phyloP scores from a whole-genome alignment of 257 asterid species.

The Ilex asprella region DNA sequence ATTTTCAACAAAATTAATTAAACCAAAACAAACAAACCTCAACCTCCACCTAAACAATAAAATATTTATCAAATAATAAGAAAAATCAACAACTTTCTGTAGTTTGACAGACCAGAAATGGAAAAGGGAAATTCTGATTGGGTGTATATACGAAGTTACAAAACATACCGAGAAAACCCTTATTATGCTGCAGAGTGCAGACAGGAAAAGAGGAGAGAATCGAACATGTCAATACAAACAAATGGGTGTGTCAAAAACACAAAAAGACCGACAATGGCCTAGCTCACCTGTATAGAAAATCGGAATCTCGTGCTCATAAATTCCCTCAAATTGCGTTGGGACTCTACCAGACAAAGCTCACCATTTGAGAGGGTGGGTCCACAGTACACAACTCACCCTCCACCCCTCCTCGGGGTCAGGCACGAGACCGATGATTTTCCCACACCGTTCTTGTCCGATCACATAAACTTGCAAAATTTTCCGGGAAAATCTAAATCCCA shows the following conservation, averaged over 20 bases:
- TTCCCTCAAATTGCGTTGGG: constrained; percentile 32
- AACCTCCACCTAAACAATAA: background rate
- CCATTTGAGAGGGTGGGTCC: constrained; percentile 30
- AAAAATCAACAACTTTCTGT: background rate
- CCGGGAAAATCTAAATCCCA: background rate
- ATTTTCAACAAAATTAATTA: background rate
- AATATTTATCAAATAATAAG: too few species aligned
- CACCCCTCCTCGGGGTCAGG: constrained; percentile 18
- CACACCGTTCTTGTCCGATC: background rate
- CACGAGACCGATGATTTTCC: constrained; percentile 12
- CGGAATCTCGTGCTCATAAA: constrained; percentile 58
- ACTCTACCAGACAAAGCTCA: constrained; percentile 36
- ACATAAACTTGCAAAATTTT: background rate
- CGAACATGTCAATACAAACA: constrained; percentile 5
- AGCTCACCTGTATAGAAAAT: constrained; percentile 23
- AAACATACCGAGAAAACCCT: background rate
- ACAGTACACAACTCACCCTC: constrained; percentile 18
- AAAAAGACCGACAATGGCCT: constrained; percentile 4
- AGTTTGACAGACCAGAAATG: background rate
- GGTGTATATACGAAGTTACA: background rate
- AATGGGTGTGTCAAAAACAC: background rate
- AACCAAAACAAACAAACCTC: background rate
- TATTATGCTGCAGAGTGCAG: background rate
- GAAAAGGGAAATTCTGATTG: background rate
- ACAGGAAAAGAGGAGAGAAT: background rate